These are phyloP conservation scores for Calocybe gangraenosa DNA, from an alignment of 768 basidiomycete genomes.

Conservation along the genomic window DNA sequence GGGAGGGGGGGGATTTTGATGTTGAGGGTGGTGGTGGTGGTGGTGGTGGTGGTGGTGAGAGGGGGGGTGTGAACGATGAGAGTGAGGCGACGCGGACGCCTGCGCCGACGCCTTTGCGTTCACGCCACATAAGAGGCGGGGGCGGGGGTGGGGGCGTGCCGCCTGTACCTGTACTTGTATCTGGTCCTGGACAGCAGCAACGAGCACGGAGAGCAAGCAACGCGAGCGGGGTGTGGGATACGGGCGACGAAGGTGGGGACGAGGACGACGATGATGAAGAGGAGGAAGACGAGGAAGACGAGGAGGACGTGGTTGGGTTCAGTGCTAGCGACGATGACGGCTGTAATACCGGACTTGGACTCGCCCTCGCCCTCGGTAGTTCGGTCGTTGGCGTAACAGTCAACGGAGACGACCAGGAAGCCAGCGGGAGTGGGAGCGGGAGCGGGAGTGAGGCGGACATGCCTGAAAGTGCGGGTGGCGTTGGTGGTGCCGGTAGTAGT, in stretches of 20 bases:
- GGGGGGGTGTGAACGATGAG: constrained; percentile 5
- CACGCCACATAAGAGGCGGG: too few species aligned
- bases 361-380: too few species aligned
- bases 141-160: too few species aligned
- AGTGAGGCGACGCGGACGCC: constrained; percentile 19
- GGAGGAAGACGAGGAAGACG: constrained; percentile 24
- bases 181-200: too few species aligned
- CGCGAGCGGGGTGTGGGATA: constrained; percentile 18
- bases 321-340: constrained; percentile 17
- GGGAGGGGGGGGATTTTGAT: constrained; percentile 9
- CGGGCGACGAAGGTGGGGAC: constrained; percentile 29
- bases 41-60: constrained; percentile 13
- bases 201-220: constrained; percentile 10
- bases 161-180: too few species aligned
- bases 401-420: too few species aligned
- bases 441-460: too few species aligned
- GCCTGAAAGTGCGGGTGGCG: background rate
- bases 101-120: background rate
- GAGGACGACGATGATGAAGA: constrained; percentile 22
- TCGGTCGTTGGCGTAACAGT: too few species aligned
- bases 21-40: constrained; percentile 9
- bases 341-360: too few species aligned
- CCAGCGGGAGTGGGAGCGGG: too few species aligned
- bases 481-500: background rate
- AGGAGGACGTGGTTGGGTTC: constrained; percentile 21